Base-by-base conservation (phyloP, 139 green algal species). In the Spirogloea muscicola region DNA sequence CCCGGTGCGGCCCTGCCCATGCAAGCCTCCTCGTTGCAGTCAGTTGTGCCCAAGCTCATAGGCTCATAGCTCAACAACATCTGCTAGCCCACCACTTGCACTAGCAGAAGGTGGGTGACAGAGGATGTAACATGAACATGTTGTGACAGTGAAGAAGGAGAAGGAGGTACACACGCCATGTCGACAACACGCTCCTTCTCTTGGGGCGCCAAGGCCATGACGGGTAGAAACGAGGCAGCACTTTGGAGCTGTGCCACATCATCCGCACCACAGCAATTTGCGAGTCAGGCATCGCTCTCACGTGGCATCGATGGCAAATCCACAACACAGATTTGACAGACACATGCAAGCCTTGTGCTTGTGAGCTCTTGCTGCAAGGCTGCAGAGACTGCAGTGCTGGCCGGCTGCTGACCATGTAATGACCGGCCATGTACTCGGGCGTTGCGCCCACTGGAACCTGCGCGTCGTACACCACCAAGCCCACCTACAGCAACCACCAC, bases 361-460 rank as follows among this genome's bases (percentile, higher is more conserved):
- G n/a, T n/a, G n/a, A n/a, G n/a, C n/a, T n/a, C n/a, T n/a, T n/a
- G n/a, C n/a, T n/a, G n/a, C n/a, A n/a, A n/a, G n/a, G n/a, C n/a
- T n/a, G n/a, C n/a, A n/a, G n/a, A n/a, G n/a, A n/a, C n/a, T n/a
- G n/a, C n/a, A n/a, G n/a, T n/a, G n/a, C n/a, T n/a, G n/a, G n/a
- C n/a, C n/a, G n/a, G n/a, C n/a, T n/a, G n/a, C n/a, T n/a, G 39
- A 78, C 70, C 92, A 98, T 99, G 89, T 99, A 99, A 82, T 98
- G 94, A 0, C 95, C 95, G 3, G 95, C 94, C 93, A 99, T 97
- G 90, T 99, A 99, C 87, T 99, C 95, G 1, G 95, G 95, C 1
- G 95, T 99, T n/a, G 95, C 95, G 0, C 95, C 95, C 38, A 99
- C 89, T 2, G 95, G 94, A 52, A 99, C 94, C 68, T 89, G 65